Conservation (phyloP, 805 yeast species). For the Candida suzukii region DNA sequence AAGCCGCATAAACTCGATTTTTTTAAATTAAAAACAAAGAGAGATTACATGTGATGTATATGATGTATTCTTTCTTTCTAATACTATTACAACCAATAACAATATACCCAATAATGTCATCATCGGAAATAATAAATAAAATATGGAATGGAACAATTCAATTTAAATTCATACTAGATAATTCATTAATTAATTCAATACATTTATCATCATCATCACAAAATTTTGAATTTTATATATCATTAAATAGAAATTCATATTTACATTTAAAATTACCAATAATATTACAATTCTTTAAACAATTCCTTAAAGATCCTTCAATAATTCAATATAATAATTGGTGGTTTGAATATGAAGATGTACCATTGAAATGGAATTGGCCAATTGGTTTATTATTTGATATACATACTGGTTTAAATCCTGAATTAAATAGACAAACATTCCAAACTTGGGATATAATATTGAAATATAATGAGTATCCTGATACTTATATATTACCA, state of each 20-base stretch:
- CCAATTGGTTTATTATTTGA: constrained; percentile 72
- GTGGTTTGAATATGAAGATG: constrained; percentile 66
- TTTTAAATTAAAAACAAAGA: too few species aligned
- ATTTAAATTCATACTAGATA: constrained; percentile 26
- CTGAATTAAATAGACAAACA: constrained; percentile 6
- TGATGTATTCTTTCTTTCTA: too few species aligned
- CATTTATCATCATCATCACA: too few species aligned
- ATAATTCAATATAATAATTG: constrained; percentile 18
- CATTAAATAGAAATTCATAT: constrained; percentile 42
- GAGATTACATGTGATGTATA: too few species aligned
- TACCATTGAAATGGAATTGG: constrained; percentile 68
- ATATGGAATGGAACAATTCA: constrained; percentile 54
- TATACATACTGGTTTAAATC: constrained; percentile 30
- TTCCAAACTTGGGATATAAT: constrained; percentile 36
- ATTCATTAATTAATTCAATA: constrained; percentile 7
- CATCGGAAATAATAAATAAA: constrained; percentile 23
- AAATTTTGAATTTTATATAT: constrained; percentile 6
- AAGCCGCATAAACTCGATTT: too few species aligned
- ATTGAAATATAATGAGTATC: constrained; percentile 32
- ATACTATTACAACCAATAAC: too few species aligned
- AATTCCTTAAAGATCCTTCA: constrained; percentile 17
- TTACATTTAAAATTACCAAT: constrained; percentile 35
- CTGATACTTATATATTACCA: constrained; percentile 38
- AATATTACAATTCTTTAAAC: constrained; percentile 32
- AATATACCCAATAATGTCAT: too few species aligned